These are phyloP conservation scores for Pinus taeda DNA, from an alignment of 75 land plant species.

Conservation along the genomic window DNA sequence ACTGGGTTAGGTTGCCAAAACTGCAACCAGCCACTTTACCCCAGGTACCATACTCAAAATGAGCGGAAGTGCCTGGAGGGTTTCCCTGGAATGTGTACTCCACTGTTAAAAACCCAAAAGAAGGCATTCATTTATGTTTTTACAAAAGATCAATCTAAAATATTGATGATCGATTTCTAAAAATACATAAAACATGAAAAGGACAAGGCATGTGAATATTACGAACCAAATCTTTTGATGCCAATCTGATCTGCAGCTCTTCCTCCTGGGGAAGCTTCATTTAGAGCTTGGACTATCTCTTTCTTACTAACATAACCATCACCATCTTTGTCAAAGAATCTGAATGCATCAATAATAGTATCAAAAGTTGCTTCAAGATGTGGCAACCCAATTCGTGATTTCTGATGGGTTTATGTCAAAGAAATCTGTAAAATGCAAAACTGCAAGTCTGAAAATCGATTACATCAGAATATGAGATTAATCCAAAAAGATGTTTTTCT, in stretches of 20 bases:
- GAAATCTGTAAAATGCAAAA: not conserved
- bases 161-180: not conserved
- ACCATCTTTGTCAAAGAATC: constrained; percentile 69
- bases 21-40: too few relatives aligned
- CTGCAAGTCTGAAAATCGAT: not conserved
- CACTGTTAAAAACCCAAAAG: too few relatives aligned
- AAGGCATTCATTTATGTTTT: too few relatives aligned
- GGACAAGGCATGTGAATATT: not conserved
- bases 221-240: constrained; percentile 55
- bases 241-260: constrained; percentile 50
- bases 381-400: constrained; percentile 54
- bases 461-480: not conserved
- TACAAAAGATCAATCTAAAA: not conserved
- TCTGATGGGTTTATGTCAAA: constrained; percentile 22
- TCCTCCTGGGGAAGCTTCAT: constrained; percentile 50
- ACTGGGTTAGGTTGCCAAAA: too few relatives aligned
- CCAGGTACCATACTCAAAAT: too few relatives aligned
- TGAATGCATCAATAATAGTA: constrained; percentile 61
- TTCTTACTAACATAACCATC: constrained; percentile 77
- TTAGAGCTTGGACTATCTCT: constrained; percentile 59
- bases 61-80: too few relatives aligned
- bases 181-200: not conserved
- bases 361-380: constrained; percentile 63
- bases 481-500: not conserved
- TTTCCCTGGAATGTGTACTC: too few relatives aligned